Conservation (phyloP, 139 green algal species). For the Pleodorina starrii region DNA sequence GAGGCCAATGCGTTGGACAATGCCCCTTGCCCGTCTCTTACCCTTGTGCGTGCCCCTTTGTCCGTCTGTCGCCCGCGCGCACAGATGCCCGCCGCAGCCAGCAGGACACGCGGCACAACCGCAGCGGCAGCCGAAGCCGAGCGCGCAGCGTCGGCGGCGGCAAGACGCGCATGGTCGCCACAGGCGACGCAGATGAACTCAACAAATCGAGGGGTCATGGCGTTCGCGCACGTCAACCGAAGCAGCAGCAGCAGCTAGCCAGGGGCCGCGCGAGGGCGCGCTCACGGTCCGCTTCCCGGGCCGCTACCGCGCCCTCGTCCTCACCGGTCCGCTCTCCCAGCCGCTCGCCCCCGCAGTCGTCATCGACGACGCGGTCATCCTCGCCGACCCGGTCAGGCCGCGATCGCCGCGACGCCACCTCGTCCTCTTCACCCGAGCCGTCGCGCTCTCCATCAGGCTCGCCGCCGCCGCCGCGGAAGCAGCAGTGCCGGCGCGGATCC, state of each 20-base stretch:
- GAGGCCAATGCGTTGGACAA: no score
- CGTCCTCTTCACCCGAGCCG: constrained; percentile 23
- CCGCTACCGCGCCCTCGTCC: no score
- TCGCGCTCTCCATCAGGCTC: constrained; percentile 24
- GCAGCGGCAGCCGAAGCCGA: not conserved
- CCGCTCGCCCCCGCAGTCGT: not conserved
- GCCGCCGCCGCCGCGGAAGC: constrained; percentile 17
- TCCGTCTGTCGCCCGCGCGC: no score
- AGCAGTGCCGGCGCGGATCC: not conserved
- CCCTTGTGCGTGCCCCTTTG: no score
- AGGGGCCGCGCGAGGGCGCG: not conserved
- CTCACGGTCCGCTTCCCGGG: not conserved
- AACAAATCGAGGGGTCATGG: no score
- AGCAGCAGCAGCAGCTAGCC: not conserved
- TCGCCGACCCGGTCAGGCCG: constrained; percentile 19
- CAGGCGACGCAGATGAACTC: no score
- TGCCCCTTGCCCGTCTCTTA: no score
- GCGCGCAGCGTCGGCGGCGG: no score
- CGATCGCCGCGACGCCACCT: not conserved
- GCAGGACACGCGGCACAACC: no score
- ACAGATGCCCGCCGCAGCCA: no score
- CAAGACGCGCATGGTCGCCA: not conserved
- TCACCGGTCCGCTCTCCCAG: no score
- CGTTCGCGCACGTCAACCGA: no score
- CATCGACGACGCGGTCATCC: constrained; percentile 3